These are phyloP conservation scores for Cynara cardunculus DNA, from an alignment of 129 eudicot genomes.

Conservation along the genomic window DNA sequence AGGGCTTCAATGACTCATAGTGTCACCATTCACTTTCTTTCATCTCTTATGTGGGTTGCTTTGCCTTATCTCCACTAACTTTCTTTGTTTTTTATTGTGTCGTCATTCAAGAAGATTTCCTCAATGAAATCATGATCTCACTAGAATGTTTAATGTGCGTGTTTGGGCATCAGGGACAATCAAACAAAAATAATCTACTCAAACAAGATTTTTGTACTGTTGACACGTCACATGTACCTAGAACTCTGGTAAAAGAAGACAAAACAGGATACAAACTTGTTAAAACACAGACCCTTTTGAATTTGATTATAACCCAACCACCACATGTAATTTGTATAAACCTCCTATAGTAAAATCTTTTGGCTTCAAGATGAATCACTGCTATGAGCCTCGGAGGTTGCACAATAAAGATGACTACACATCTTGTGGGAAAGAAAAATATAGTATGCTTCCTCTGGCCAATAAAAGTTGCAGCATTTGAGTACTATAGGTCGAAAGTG, in stretches of 20 bases:
- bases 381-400: neutral
- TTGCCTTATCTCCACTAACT: constrained; percentile 2
- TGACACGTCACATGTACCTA: constrained; percentile 8
- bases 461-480: neutral
- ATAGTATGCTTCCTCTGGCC: neutral
- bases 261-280: constrained; percentile 3
- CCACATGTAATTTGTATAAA: neutral
- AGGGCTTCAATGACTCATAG: neutral
- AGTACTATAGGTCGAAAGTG: neutral
- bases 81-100: neutral
- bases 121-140: neutral
- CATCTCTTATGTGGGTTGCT: neutral
- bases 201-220: neutral
- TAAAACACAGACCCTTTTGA: neutral
- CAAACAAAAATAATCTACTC: neutral
- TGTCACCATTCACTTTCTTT: constrained; percentile 16
- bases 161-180: neutral
- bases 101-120: neutral
- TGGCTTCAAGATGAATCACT: neutral
- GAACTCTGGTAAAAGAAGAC: neutral
- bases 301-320: neutral
- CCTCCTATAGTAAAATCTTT: neutral
- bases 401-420: neutral
- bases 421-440: neutral
- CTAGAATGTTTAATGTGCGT: neutral